Base-by-base conservation (phyloP, 495 filamentous ascomycete genomes). In the Amorphotheca resinae region DNA sequence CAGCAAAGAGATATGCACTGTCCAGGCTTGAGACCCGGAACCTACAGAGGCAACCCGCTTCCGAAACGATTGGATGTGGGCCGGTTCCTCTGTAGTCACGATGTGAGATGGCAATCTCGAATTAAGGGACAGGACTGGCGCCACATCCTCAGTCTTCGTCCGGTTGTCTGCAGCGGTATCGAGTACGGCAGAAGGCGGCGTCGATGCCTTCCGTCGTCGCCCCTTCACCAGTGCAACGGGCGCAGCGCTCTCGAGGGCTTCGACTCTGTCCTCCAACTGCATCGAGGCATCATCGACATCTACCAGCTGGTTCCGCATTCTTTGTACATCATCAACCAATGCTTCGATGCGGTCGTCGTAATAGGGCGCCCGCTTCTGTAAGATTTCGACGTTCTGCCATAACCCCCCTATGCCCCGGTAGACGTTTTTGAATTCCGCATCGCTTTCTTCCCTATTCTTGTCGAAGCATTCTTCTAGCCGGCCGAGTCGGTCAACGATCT, bases 1-100 rank as follows among this genome's bases (percentile, higher is more conserved):
- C 1, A 74, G 62, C 20, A 74, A 64, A 16, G 69, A 72, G 31
- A 74, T 61, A 49, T 74, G 71, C 18, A 73, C 70, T 4, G 71
- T 74, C 71, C 71, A 74, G 8, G 66, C 54, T 30, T 60, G 42
- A 7, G 52, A 33, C 16, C 31, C 45, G 2, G 44, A 41, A 22
- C 51, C 51, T 9, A 44, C 42, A 16, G 51, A 48, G 20, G 46
- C 40, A 22, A 51, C 45, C 20, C 42, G n/a, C 33, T 47, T 33
- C 9, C 48, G 35, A 38, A 49, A 51, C 3, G 32, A 38, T 38
- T 54, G 37, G 32, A 51, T 45, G n/a, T 45, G 25, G 6, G 38
- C 37, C 2, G 45, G 25, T 16, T 47, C 47, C 9, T 48, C 50
- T 8, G 32, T 36, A 20, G 16, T 35, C 12, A 46, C 15, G 2